phyloP scores from a whole-genome alignment of 2,329 filamentous ascomycete species.

The Mariannaea elegans region DNA sequence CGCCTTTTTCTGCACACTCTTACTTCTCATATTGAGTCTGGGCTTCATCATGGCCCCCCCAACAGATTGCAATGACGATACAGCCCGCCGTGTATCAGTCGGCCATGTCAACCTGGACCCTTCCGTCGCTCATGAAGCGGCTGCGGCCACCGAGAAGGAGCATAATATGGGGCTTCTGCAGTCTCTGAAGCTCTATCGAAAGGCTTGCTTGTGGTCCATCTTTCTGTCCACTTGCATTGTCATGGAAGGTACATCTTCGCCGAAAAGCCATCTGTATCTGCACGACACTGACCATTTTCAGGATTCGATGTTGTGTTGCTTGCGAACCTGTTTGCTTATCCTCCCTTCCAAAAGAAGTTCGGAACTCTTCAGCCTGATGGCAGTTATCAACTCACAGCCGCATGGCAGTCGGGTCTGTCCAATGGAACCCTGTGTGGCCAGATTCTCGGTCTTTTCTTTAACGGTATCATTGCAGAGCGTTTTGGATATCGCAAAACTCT shows the following conservation, averaged over 20 bases:
- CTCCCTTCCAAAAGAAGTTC: conserved; percentile 50
- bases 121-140: conserved; percentile 33
- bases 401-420: conserved; percentile 62
- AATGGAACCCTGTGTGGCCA: conserved; percentile 59
- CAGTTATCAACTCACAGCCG: conserved; percentile 55
- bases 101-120: conserved; percentile 21
- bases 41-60: conserved; percentile 24
- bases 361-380: conserved; percentile 47
- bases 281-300: no score
- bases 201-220: conserved; percentile 49
- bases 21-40: neutral
- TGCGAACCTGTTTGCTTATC: conserved; percentile 52
- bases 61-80: conserved; percentile 12
- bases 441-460: conserved; percentile 60
- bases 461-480: conserved; percentile 57
- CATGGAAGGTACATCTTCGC: no score
- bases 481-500: conserved; percentile 59
- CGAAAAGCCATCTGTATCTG: no score
- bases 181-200: conserved; percentile 52
- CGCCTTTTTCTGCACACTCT: neutral
- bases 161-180: conserved; percentile 44
- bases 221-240: conserved; percentile 49
- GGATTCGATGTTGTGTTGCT: conserved; percentile 53
- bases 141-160: conserved; percentile 45
- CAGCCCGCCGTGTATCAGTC: conserved; percentile 22